Conservation (phyloP, 495 filamentous ascomycete genomes). For the Astrothelium macrocarpum region DNA sequence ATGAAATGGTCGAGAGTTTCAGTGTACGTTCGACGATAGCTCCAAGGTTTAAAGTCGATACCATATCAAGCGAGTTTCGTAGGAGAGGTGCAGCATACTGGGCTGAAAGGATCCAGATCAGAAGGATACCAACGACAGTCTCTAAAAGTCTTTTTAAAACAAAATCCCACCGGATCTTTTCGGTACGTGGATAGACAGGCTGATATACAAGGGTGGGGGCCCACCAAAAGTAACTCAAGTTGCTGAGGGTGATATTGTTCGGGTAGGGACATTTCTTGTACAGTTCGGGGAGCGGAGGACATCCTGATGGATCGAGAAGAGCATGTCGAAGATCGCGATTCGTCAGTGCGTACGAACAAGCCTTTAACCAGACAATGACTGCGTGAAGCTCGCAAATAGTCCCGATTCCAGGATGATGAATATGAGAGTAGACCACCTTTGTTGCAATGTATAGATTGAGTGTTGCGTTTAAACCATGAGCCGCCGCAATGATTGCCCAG, state of each 20-base stretch:
- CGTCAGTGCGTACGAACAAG: constrained; percentile 88
- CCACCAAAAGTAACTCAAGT: constrained; percentile 92
- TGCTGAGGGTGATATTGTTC: constrained; percentile 72
- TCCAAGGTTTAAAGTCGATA: constrained; percentile 67
- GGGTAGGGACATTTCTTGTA: constrained; percentile 85
- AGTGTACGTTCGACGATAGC: constrained; percentile 81
- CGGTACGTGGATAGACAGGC: constrained; percentile 81
- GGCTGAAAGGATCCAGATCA: constrained; percentile 86
- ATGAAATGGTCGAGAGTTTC: constrained; percentile 86
- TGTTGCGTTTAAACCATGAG: constrained; percentile 74
- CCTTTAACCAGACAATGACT: constrained; percentile 92
- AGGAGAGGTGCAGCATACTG: constrained; percentile 90
- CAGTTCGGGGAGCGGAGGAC: constrained; percentile 60
- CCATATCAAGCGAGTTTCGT: constrained; percentile 76
- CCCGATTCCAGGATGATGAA: constrained; percentile 89
- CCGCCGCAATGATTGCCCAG: constrained; percentile 67
- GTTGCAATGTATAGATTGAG: constrained; percentile 74
- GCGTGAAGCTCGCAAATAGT: constrained; percentile 85
- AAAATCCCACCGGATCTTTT: constrained; percentile 71
- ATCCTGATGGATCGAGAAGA: constrained; percentile 54
- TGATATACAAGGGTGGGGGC: constrained; percentile 95
- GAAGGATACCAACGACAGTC: constrained; percentile 60
- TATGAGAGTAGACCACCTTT: constrained; percentile 73
- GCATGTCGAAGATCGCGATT: constrained; percentile 92
- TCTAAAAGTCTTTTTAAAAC: constrained; percentile 74